Percentiles rank a stretch among this genome's conserved stretches.
Evolutionary conservation across 1,284 basidiomycete genomes (phyloP).

Genomic region (Sanguinoderma infundibulare): DNA sequence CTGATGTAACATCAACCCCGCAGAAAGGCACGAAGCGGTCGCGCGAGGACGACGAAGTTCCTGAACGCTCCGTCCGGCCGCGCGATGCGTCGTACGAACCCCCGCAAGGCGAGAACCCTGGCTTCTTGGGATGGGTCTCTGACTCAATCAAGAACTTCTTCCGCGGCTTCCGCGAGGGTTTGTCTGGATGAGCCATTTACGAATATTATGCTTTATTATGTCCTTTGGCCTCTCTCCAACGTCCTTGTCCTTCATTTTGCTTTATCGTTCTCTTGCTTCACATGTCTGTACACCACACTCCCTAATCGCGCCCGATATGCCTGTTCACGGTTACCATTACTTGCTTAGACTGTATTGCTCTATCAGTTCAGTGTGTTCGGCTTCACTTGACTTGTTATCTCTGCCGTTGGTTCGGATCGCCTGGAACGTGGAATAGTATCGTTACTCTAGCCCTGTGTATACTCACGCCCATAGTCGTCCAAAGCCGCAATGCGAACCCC

Average conservation of each 20-base stretch:
- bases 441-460: conserved; percentile 15
- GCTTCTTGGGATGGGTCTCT: conserved; percentile 58
- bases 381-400: not conserved
- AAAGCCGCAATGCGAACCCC: conserved; percentile 6
- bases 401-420: not conserved
- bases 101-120: conserved; percentile 46
- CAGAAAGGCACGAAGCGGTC: conserved; percentile 50
- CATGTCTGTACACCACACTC: conserved; percentile 13
- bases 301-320: not conserved
- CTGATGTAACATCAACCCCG: conserved; percentile 29
- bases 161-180: conserved; percentile 65
- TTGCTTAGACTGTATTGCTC: conserved; percentile 4
- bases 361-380: not conserved
- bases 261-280: not conserved
- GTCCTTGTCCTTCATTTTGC: not conserved
- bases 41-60: conserved; percentile 40
- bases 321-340: not conserved
- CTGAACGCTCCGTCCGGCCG: conserved; percentile 50
- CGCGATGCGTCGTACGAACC: conserved; percentile 51
- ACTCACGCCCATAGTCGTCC: not conserved
- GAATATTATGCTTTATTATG: not conserved
- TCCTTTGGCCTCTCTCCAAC: not conserved
- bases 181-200: conserved; percentile 31
- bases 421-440: not conserved
- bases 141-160: conserved; percentile 65